Evolutionary conservation across 2,329 filamentous ascomycete species (phyloP).

Genomic region (Helotiales sp.): DNA sequence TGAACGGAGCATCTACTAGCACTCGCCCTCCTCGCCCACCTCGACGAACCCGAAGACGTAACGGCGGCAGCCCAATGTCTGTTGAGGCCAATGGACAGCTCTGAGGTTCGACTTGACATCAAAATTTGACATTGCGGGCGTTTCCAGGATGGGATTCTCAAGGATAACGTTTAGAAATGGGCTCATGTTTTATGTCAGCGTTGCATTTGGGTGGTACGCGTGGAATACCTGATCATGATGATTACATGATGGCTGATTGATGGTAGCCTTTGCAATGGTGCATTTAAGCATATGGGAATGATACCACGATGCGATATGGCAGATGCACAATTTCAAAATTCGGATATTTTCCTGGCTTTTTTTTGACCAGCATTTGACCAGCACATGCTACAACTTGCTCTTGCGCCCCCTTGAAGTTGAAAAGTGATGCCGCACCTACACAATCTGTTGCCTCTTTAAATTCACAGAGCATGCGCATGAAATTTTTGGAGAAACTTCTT

Average conservation of each 20-base stretch:
- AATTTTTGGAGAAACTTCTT: too few species aligned
- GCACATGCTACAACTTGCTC: too few species aligned
- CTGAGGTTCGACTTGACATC: neutral
- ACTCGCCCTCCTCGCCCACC: constrained; percentile 14
- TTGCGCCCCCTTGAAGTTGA: too few species aligned
- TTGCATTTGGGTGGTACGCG: neutral
- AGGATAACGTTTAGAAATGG: neutral
- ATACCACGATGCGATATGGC: neutral
- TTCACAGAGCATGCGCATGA: too few species aligned
- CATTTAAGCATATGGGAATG: neutral
- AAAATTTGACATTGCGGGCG: constrained; percentile 5
- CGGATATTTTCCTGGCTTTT: too few species aligned
- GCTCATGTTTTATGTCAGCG: neutral
- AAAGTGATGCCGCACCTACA: too few species aligned
- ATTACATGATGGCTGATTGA: neutral
- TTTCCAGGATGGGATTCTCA: neutral
- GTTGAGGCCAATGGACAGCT: constrained; percentile 28
- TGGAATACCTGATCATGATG: neutral
- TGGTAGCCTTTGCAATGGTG: neutral
- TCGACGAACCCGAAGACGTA: constrained; percentile 18
- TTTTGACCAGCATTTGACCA: too few species aligned
- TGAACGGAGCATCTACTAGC: constrained; percentile 21
- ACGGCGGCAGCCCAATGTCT: constrained; percentile 35
- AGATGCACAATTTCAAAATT: neutral
- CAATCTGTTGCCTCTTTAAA: too few species aligned